A percentile compares a stretch with the other conserved stretches of the same genome.
Evolutionary conservation across 768 basidiomycete genomes (phyloP).

Genomic region (Myochromella boudieri): DNA sequence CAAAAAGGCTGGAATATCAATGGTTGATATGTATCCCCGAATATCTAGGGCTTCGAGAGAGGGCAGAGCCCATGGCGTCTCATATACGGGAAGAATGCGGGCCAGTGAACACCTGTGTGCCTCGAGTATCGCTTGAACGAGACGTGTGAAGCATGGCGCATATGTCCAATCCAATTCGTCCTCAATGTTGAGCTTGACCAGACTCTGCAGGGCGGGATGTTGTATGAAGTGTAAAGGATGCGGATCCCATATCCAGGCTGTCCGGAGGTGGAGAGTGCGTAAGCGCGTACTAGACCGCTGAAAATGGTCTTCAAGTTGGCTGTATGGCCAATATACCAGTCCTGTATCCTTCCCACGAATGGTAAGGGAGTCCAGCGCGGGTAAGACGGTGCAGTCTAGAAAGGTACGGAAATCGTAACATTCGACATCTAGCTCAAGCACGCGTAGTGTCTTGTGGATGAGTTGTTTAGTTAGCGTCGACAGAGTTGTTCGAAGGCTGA

Average conservation of each 20-base stretch:
- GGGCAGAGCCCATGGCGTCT: conserved; percentile 22
- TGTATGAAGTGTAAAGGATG: conserved; percentile 29
- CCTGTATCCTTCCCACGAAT: conserved; percentile 29
- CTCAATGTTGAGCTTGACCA: conserved; percentile 30
- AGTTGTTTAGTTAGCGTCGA: conserved; percentile 13
- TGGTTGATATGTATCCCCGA: conserved; percentile 27
- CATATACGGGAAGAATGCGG: no score
- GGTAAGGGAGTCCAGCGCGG: conserved; percentile 23
- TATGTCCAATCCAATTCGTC: conserved; percentile 33
- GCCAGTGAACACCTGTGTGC: no score
- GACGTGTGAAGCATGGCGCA: conserved; percentile 31
- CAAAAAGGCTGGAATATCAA: conserved; percentile 27
- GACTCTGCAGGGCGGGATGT: conserved; percentile 24
- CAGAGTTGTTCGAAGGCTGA: conserved; percentile 14
- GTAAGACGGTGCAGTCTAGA: conserved; percentile 27
- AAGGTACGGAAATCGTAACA: conserved; percentile 28
- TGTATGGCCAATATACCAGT: conserved; percentile 32
- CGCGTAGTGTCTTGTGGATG: conserved; percentile 22
- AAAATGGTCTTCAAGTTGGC: conserved; percentile 29
- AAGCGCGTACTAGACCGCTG: conserved; percentile 29
- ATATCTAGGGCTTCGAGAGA: conserved; percentile 28
- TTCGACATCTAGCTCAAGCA: conserved; percentile 29
- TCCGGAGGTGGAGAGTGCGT: conserved; percentile 27
- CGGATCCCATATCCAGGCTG: conserved; percentile 29
- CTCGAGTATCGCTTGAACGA: conserved; percentile 28